Conservation (phyloP, 371 early-diverging fungal genomes). For the Rhizopus microsporus region DNA sequence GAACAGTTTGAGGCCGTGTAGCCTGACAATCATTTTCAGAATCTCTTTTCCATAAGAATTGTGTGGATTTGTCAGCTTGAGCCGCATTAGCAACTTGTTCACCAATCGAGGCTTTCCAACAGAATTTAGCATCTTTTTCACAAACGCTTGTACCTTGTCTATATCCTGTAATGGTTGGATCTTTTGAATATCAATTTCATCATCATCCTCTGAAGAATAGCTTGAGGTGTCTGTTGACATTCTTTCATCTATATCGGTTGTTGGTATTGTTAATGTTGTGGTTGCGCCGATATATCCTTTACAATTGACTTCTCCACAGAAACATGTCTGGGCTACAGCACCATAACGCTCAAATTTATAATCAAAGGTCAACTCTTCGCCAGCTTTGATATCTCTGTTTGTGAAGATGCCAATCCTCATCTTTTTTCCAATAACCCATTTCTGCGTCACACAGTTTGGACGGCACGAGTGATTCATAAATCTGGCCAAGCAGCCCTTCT, state of each 20-base stretch:
- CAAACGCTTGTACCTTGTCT: conserved; percentile 64
- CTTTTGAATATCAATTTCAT: conserved; percentile 3
- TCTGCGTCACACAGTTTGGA: conserved; percentile 84
- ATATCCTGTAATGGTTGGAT: conserved; percentile 39
- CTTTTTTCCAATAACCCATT: conserved; percentile 79
- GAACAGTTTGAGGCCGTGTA: conserved; percentile 42
- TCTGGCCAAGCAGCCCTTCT: conserved; percentile 81
- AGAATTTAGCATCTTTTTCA: conserved; percentile 61
- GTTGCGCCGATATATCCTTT: conserved; percentile 86
- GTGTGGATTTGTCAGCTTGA: conserved; percentile 28
- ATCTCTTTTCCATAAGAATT: conserved; percentile 32
- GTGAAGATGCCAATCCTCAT: conserved; percentile 84
- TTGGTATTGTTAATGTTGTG: neutral
- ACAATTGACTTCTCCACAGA: conserved; percentile 86
- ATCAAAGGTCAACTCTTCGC: conserved; percentile 91
- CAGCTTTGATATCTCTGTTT: conserved; percentile 60
- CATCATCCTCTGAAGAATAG: conserved; percentile 6
- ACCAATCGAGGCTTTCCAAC: conserved; percentile 55
- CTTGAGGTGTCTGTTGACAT: neutral
- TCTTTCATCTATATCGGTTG: neutral
- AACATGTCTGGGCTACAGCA: conserved; percentile 86
- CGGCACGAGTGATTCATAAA: conserved; percentile 92
- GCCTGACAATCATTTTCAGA: conserved; percentile 28
- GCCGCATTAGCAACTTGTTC: conserved; percentile 35
- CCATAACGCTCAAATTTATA: conserved; percentile 87